Conservation (phyloP, 257 asterid genomes). For the Gynochthodes officinalis region DNA sequence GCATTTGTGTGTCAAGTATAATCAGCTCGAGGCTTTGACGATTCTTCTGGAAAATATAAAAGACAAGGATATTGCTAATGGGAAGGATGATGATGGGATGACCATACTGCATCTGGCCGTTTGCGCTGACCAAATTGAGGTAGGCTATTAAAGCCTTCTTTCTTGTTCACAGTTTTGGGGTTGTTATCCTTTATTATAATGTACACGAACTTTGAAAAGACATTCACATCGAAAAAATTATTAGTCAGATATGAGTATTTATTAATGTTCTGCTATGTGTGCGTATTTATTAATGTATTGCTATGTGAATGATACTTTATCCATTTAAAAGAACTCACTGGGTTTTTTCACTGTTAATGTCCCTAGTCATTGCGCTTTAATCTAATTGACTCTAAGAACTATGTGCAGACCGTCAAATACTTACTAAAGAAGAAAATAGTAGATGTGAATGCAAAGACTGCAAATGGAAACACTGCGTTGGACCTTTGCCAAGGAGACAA, state of each 20-base stretch:
- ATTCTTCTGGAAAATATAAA: slow-evolving; percentile 15
- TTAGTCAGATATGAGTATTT: too few species aligned
- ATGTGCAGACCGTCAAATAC: slow-evolving; percentile 4
- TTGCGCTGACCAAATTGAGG: too few species aligned
- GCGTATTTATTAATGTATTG: too few species aligned
- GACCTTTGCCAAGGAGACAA: background rate
- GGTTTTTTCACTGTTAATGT: background rate
- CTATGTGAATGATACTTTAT: too few species aligned
- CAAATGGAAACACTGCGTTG: slow-evolving; percentile 6
- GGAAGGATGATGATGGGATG: slow-evolving; percentile 33
- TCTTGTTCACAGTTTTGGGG: too few species aligned
- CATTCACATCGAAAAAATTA: too few species aligned
- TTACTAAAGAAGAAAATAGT: background rate
- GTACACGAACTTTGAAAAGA: too few species aligned
- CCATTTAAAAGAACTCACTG: too few species aligned
- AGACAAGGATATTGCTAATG: slow-evolving; percentile 17
- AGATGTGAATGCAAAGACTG: slow-evolving; percentile 3
- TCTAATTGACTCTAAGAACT: background rate
- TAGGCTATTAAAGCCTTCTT: too few species aligned
- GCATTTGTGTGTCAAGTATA: slow-evolving; percentile 53
- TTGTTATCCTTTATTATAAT: too few species aligned
- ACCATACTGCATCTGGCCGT: slow-evolving; percentile 20
- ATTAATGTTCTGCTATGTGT: too few species aligned
- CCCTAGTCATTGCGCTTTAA: too few species aligned
- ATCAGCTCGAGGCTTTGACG: slow-evolving; percentile 35